A percentile compares a stretch with the other conserved stretches of the same genome.
These are phyloP conservation scores for Neoboletus subvelutipes DNA, from an alignment of 768 basidiomycete genomes.

Conservation along the genomic window DNA sequence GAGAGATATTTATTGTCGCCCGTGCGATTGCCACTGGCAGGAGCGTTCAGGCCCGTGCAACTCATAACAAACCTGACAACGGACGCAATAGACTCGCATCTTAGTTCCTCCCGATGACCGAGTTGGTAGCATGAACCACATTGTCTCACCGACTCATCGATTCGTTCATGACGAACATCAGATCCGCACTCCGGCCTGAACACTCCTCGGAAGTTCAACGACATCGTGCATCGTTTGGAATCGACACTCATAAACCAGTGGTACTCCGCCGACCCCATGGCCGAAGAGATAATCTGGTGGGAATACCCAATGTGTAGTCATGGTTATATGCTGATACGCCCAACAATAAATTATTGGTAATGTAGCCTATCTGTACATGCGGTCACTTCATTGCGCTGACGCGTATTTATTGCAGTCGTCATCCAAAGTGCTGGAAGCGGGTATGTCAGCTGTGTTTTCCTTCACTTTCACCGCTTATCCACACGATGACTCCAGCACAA, in stretches of 20 bases:
- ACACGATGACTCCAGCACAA: neutral
- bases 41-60: neutral
- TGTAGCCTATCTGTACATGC: neutral
- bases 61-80: constrained; percentile 7
- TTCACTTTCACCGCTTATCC: neutral
- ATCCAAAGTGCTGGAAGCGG: neutral
- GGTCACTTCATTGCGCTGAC: neutral
- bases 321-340: constrained; percentile 19
- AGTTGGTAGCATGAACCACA: neutral
- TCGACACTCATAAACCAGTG: neutral
- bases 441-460: neutral
- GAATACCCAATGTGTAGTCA: constrained; percentile 12
- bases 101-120: neutral
- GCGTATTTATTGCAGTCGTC: neutral
- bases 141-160: neutral
- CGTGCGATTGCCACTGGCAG: neutral
- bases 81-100: constrained; percentile 11
- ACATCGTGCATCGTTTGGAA: neutral
- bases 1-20: constrained; percentile 6
- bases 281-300: neutral
- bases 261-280: neutral
- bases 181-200: neutral
- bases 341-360: neutral
- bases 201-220: neutral
- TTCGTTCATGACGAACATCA: neutral